Conservation (phyloP, 805 yeast species). For the Candida odintsovae region DNA sequence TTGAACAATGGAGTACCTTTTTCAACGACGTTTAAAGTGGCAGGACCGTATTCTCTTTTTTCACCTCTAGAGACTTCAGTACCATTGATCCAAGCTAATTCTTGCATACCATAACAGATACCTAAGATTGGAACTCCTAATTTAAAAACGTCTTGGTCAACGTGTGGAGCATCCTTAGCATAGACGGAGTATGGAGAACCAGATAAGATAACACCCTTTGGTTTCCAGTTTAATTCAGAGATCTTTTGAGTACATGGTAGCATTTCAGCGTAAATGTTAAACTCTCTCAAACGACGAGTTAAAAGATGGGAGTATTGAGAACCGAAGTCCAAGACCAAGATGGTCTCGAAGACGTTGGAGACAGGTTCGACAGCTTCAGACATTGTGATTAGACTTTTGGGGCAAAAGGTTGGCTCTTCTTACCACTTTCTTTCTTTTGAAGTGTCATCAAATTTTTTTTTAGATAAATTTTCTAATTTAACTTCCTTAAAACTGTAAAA, state of each 20-base stretch:
- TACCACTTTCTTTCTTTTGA: not conserved
- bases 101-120: constrained; percentile 99
- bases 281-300: constrained; percentile 95
- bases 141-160: constrained; percentile 88
- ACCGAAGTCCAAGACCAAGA: constrained; percentile 94
- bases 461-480: not conserved
- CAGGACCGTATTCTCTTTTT: constrained; percentile 97
- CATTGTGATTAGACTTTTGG: constrained; percentile 8
- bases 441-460: not conserved
- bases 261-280: constrained; percentile 98
- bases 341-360: constrained; percentile 89
- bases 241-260: constrained; percentile 98
- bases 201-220: constrained; percentile 91
- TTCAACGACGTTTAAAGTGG: constrained; percentile 75
- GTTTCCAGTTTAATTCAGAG: constrained; percentile 85
- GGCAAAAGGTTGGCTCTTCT: not conserved
- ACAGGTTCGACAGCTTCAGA: constrained; percentile 44
- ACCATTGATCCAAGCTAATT: constrained; percentile 95
- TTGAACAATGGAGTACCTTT: constrained; percentile 64
- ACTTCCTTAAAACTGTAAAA: not conserved
- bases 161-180: constrained; percentile 94
- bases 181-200: constrained; percentile 99
- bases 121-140: constrained; percentile 92
- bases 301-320: constrained; percentile 97
- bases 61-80: constrained; percentile 90